These are phyloP conservation scores for Rhizophagus clarus DNA, from an alignment of 192 early-diverging fungal species.

Conservation along the genomic window DNA sequence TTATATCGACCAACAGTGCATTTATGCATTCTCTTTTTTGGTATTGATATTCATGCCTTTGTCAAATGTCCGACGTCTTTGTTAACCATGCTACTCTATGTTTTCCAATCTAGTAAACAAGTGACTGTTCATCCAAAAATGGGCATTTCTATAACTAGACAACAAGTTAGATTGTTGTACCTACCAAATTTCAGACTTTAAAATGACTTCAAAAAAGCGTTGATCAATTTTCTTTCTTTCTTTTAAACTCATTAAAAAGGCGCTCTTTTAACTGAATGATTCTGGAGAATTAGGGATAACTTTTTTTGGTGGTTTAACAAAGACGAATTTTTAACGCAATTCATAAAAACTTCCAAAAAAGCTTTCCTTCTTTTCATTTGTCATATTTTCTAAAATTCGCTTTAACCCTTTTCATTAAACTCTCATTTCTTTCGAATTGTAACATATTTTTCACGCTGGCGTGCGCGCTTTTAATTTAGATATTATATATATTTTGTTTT, in stretches of 20 bases:
- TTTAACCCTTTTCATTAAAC: neutral
- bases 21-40: neutral
- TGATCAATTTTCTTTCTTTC: neutral
- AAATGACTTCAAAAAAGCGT: neutral
- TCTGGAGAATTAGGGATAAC: neutral
- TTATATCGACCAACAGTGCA: neutral
- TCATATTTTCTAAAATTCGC: neutral
- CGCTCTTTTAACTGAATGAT: neutral
- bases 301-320: constrained; percentile 16
- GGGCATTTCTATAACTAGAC: neutral
- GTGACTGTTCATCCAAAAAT: neutral
- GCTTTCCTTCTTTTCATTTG: neutral
- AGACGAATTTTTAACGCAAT: constrained; percentile 1
- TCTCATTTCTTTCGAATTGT: neutral
- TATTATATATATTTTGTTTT: too few relatives aligned
- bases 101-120: constrained; percentile 22
- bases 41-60: neutral
- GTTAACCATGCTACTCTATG: neutral
- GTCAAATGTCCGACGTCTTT: neutral
- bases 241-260: constrained; percentile 3
- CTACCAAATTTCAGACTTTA: neutral
- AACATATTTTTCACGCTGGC: constrained; percentile 26
- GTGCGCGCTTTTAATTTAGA: neutral
- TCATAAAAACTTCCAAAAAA: constrained; percentile 13
- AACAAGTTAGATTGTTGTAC: constrained; percentile 4